Percentiles rank a stretch among this genome's conserved stretches.
Conservation (phyloP, 1,284 basidiomycete genomes). For the Abortiporus biennis region DNA sequence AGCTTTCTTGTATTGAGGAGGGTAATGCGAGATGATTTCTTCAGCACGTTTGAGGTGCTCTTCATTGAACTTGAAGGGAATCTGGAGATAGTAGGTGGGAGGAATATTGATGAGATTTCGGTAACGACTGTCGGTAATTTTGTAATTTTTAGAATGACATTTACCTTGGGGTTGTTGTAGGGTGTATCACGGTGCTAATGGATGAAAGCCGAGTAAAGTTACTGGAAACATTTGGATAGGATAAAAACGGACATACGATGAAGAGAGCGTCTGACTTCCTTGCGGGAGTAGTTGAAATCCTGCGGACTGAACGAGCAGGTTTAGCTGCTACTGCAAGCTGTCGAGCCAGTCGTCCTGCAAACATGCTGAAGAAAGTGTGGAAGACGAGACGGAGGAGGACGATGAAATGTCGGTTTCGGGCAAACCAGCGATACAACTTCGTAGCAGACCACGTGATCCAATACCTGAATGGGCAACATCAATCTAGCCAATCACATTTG, state of each 20-base stretch:
- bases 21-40: conserved; percentile 91
- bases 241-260: conserved; percentile 32
- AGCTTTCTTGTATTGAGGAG: conserved; percentile 96
- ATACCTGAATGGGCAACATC: too few species aligned
- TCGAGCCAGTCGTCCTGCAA: conserved; percentile 10
- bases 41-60: conserved; percentile 83
- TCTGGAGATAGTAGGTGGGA: too few species aligned
- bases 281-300: conserved; percentile 31
- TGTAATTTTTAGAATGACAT: not conserved
- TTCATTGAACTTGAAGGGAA: conserved; percentile 83
- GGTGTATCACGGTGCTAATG: conserved; percentile 86
- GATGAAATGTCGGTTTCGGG: too few species aligned
- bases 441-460: too few species aligned
- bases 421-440: too few species aligned
- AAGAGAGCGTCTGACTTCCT: conserved; percentile 48
- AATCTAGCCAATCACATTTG: too few species aligned
- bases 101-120: too few species aligned
- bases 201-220: conserved; percentile 2
- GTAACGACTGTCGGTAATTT: not conserved
- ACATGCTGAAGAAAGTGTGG: conserved; percentile 7
- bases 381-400: too few species aligned
- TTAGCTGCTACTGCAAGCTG: conserved; percentile 5
- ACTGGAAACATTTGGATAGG: not conserved
- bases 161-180: conserved; percentile 86
- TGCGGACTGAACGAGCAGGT: conserved; percentile 14